Evolutionary conservation across 2,329 filamentous ascomycete species (phyloP), one percentile per base, ranked within the genome.

Genomic region (Harringtonia lauricola): DNA sequence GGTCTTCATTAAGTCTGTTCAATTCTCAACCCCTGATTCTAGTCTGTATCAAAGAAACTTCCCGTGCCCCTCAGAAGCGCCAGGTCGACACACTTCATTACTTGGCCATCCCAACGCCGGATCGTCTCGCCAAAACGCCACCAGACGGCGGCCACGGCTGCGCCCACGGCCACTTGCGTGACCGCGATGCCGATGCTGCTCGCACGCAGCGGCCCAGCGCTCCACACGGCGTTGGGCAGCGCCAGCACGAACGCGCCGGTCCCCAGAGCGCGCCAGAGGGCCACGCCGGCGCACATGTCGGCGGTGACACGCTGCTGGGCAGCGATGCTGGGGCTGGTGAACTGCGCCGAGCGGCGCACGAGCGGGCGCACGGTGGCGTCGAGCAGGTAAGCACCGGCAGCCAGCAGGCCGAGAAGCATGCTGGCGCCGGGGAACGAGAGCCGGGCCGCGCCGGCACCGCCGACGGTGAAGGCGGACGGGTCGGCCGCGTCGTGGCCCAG

Each of bases 81-180:
- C 55, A 70, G 44, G 46, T 72, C 66, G 8, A 71, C 62, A 14
- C 70, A 54, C 5, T 63, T 62, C 68, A 74, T 68, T 7, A 68
- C 58, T 43, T 57, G 55, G 4, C 70, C 71, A 47, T 74, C 71
- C 30, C 64, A 52, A 26, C 64, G 52, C 51, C 63, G 57, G 2
- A 73, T 55, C 3, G 53, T 43, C 53, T 70, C 65, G 29, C 64
- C 67, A 40, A 54, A 63, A 34, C 62, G 55, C 56, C 63, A 68
- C 62, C 68, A 71, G 3, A 61, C 55, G 1, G 46, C 54, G 12
- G 57, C 60, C 3, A 61, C 55, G 2, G 47, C 53, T 1, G 50
- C 54, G 0, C 58, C 63, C 4, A 74, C 47, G 10, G 64, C 47
- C 5, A 66, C 49, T 51, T 72, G 69, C 4, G 62, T 53, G 3